phyloP scores from a whole-genome alignment of 108 stramenopile genomes.

The Schizochytrium sp. region DNA sequence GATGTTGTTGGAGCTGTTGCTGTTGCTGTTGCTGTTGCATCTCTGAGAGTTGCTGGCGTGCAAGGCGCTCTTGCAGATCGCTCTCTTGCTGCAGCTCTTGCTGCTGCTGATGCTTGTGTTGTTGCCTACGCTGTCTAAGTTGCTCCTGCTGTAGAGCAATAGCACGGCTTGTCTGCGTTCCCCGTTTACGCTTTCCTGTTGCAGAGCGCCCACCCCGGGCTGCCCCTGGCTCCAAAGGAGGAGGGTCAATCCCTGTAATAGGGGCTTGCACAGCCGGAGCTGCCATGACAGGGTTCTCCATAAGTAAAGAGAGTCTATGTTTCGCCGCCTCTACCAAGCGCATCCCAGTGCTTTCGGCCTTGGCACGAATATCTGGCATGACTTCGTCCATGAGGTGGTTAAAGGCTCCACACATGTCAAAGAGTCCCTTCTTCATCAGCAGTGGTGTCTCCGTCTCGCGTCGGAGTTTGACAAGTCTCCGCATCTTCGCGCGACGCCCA shows the following conservation, averaged over 20 bases:
- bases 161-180: constrained; percentile 7
- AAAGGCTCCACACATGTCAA: constrained; percentile 10
- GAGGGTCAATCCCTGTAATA: neutral
- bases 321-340: neutral
- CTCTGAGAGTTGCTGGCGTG: neutral
- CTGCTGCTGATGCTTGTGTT: neutral
- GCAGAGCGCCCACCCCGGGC: neutral
- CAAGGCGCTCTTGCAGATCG: neutral
- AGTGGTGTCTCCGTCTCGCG: neutral
- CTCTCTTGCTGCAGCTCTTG: neutral
- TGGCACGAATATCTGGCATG: neutral
- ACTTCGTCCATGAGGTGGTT: neutral
- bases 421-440: neutral
- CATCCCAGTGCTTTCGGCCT: neutral
- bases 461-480: neutral
- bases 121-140: neutral
- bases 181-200: neutral
- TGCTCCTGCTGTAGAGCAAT: constrained; percentile 28
- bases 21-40: constrained; percentile 50
- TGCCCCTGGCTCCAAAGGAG: neutral
- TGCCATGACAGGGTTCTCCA: neutral
- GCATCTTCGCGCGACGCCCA: neutral
- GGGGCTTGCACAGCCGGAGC: neutral
- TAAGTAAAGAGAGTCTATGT: neutral
- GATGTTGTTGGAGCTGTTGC: neutral